phyloP scores from a whole-genome alignment of 139 green algal genomes.

The Raphidocelis subcapitata region DNA sequence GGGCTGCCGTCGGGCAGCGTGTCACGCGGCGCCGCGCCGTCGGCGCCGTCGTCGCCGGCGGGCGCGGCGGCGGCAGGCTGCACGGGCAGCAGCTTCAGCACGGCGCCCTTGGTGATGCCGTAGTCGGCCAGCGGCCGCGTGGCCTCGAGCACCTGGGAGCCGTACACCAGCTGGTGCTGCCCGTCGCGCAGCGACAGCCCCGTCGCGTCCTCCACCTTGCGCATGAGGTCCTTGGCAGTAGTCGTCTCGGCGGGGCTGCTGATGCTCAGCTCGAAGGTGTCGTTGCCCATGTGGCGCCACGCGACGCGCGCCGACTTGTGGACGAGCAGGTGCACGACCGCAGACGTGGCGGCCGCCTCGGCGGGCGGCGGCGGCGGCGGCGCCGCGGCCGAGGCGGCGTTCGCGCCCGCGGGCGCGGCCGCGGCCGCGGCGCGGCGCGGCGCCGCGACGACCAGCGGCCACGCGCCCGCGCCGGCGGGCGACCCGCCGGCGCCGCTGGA shows the following conservation, averaged over 20 bases:
- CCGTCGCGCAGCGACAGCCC: conserved; percentile 3
- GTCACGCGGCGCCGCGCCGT: background rate
- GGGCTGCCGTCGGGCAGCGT: conserved; percentile 35
- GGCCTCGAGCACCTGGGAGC: conserved; percentile 30
- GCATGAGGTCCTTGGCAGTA: conserved; percentile 37
- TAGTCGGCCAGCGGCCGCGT: conserved; percentile 32
- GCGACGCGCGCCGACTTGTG: conserved; percentile 37
- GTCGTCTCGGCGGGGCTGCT: conserved; percentile 12
- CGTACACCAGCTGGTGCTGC: conserved; percentile 10
- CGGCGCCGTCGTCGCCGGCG: conserved; percentile 8
- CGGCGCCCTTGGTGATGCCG: conserved; percentile 22
- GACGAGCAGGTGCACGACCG: conserved; percentile 55
- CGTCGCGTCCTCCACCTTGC: conserved; percentile 38
- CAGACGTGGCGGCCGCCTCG: background rate
- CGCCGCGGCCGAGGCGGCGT: too few relatives aligned
- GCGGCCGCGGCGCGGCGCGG: too few relatives aligned
- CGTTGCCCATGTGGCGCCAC: conserved; percentile 22
- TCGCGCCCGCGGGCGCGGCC: too few relatives aligned
- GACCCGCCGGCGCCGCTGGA: too few relatives aligned
- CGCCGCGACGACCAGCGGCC: too few relatives aligned
- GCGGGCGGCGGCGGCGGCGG: background rate
- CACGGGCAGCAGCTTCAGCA: conserved; percentile 31
- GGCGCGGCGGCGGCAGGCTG: too few relatives aligned
- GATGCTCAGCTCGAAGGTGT: conserved; percentile 54
- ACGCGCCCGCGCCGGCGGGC: too few relatives aligned